Base-by-base conservation (phyloP, 2,329 filamentous ascomycete species). In the Endocalyx cinctus region DNA sequence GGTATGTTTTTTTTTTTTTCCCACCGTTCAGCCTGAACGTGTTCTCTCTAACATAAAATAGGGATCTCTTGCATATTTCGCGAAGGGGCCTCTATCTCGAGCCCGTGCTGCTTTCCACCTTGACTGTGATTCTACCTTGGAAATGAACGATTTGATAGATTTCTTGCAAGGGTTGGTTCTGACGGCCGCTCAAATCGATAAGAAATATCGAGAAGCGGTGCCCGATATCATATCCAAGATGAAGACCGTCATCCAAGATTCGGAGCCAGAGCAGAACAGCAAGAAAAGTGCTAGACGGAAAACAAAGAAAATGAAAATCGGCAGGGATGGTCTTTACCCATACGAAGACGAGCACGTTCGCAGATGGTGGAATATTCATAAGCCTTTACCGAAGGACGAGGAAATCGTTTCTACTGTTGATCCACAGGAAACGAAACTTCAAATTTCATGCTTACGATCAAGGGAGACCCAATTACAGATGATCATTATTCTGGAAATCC, bases 381-480 rank as follows among this genome's bases (percentile, higher is more conserved):
- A 74, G 49, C 70, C 73, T 2, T 69, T 71, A 29, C 48, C 55
- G 19, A 57, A 43, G 41, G 65, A 66, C 10, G 67, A 74, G 15
- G 72, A 78, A 33, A 37, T 59, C 10, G 56, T 59, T 28, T 57
- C 67, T 33, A 58, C 43, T 3, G 38, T 33, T 12, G 42, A 72
- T 2, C 59, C 68, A 5, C 65, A 74, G 12, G 71, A 78, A 19
- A 65, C 78, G 34, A 82, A 74, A 50, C 71, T 75, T 14, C 74
- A 82, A 25, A 63, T 81, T n/a, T 73, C 79, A 3, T 70, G 78
- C 33, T 59, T 90, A 25, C 75, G 84, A 26, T 79, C 82, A 16
- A 72, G 86, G 38, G 86, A 92, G 62, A 88, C 84, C 0, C 82
- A 89, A 48, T 64, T 89, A 25, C 86, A 92, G 54, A 77, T 90